Evolutionary conservation across 176 grass and related monocot species (phyloP), one percentile per base, ranked within the genome.

Genomic region (Eragrostis nindensis): DNA sequence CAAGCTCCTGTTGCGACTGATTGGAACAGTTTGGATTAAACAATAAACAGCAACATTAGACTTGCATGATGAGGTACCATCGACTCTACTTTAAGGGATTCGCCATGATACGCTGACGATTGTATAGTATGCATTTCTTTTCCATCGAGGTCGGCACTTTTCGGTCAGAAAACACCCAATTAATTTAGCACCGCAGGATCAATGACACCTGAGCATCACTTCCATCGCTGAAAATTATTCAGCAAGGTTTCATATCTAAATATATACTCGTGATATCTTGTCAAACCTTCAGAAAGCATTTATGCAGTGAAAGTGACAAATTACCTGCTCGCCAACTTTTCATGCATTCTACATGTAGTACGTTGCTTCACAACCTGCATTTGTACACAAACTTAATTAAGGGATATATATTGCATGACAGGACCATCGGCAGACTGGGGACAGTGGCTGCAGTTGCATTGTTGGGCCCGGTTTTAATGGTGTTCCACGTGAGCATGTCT

Each of bases 41-140:
- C 1, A 26, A 61, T 75, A 45, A 36, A 43, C 24, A 63, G 8
- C 36, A 44, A 19, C 43, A 42, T 5, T 5, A 79, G 16, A 11
- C n/a, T 54, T 25, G 49, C 32, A 36, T 36, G 32, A 36, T 36
- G 32, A 36, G 32, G 32, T 4, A 36, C 36, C 73, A 47, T 46
- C 21, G 13, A 50, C 71, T 32, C 18, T 70, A 62, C 21, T 76
- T 72, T 57, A 66, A 65, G 39, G 27, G 66, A 82, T 87, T 77
- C 74, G 60, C 10, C 36, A 32, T 14, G 70, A 86, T 86, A 62
- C 42, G 70, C 62, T 75, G 62, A 81, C 42, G 61, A 66, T 57
- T 47, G 46, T 77, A 18, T 39, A 47, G 39, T 17, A 1, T 56
- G 54, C 54, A 11, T 57, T 57, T 57, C 54, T 57, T 57, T 57